Base-by-base conservation (phyloP, 305 asterid genomes). In the Salvia sclarea region DNA sequence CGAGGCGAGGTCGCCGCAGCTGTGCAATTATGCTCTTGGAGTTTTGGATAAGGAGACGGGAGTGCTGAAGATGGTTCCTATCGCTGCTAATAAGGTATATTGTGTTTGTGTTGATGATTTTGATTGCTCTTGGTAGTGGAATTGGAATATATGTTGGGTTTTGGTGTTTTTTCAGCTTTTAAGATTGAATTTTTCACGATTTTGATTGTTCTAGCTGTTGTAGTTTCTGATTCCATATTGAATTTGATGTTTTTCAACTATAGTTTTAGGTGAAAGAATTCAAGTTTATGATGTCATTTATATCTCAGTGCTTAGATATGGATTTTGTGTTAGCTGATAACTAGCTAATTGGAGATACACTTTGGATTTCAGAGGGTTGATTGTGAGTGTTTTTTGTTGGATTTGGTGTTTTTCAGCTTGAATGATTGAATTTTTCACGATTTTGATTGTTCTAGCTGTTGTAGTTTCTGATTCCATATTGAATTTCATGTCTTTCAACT, bases 41-140 rank as follows among this genome's bases (percentile, higher is more conserved):
- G 78, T 92, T 48, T 61, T 92, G 22, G 95, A 92, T 72, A 92
- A 89, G 83, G 73, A 74, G 33, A 80, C 88, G 2, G 80, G 81
- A 35, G 80, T 86, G 40, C 64, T 90, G 66, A 92, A 82, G 75
- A 76, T 90, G 73, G 90, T 90, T 54, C 98, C 96, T 1, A 76
- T 92, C 73, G 92, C 95, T 31, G 84, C 88, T 40, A 92, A 88
- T 62, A 85, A 82, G 96, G 98, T 90, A 70, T 8, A 16, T 35
- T 24, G 43, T 56, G 10, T 25, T 30, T 33, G n/a, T n/a, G 2
- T 17, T 22, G 17, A 4, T 10, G 31, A 12, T 52, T 52, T 44
- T 55, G 3, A 50, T 68, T 38, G 45, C n/a, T 53, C 43, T 17
- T 9, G 41, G 21, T 50, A 3, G 24, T 53, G 37, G 33, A 21